Percentiles rank a stretch among this genome's conserved stretches.
These are phyloP conservation scores for Ceratocystis lukuohia DNA, from an alignment of 2,329 filamentous ascomycete species.

Conservation along the genomic window DNA sequence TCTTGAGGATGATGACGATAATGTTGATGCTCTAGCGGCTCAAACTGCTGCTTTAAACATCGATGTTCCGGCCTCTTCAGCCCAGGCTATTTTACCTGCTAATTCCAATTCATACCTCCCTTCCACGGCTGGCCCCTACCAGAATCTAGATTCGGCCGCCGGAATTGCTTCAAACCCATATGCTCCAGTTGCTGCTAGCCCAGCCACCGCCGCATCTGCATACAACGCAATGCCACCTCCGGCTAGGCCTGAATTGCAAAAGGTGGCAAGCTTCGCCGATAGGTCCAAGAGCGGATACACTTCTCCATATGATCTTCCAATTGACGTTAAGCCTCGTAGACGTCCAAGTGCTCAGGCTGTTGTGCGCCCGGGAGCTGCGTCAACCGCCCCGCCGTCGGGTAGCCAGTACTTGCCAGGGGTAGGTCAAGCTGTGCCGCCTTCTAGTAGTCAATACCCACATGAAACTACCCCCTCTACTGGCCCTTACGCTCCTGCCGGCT, in stretches of 20 bases:
- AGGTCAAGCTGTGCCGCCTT: constrained; percentile 21
- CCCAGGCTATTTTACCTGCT: constrained; percentile 19
- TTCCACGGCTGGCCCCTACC: background rate
- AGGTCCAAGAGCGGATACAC: constrained; percentile 85
- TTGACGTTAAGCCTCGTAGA: constrained; percentile 65
- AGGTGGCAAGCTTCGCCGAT: constrained; percentile 73
- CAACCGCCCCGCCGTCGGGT: constrained; percentile 22
- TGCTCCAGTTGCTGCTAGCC: constrained; percentile 11
- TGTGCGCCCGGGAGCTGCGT: background rate
- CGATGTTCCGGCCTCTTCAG: constrained; percentile 12
- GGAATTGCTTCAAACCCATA: constrained; percentile 17
- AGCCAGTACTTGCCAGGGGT: background rate
- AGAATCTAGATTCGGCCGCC: background rate
- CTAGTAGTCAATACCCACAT: background rate
- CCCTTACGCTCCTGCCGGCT: constrained; percentile 14
- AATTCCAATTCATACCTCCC: background rate
- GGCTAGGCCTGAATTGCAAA: constrained; percentile 35
- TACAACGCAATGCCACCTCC: constrained; percentile 30
- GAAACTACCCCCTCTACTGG: constrained; percentile 24
- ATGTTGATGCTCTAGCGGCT: constrained; percentile 21
- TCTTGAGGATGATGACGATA: constrained; percentile 46
- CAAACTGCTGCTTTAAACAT: constrained; percentile 1
- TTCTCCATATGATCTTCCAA: constrained; percentile 88
- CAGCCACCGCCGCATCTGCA: constrained; percentile 23
- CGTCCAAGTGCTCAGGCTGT: constrained; percentile 41